Percentiles rank a stretch among this genome's conserved stretches.
Conservation (phyloP, 1,284 basidiomycete genomes). For the Leccinum subrobustum region DNA sequence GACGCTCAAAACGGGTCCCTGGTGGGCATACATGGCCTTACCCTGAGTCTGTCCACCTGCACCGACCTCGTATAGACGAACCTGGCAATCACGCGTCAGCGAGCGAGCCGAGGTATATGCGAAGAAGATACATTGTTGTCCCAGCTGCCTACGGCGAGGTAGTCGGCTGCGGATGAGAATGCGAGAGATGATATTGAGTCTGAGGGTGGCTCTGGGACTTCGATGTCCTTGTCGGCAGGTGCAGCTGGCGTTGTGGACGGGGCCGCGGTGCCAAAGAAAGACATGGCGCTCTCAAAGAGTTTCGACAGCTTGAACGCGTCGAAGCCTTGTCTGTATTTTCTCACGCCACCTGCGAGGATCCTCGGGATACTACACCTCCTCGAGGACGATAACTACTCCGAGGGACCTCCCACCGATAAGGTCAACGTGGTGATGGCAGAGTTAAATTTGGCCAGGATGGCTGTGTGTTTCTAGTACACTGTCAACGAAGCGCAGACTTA, state of each 20-base stretch:
- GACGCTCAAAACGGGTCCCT: constrained; percentile 76
- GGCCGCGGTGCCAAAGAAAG: constrained; percentile 29
- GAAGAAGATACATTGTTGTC: constrained; percentile 50
- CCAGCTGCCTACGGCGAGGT: constrained; percentile 62
- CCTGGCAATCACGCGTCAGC: constrained; percentile 31
- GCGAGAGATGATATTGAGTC: constrained; percentile 58
- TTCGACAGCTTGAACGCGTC: neutral
- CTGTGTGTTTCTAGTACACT: neutral
- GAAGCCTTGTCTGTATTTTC: neutral
- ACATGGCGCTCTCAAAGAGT: constrained; percentile 18
- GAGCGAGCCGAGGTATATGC: neutral
- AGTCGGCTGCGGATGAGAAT: constrained; percentile 50
- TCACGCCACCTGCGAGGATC: constrained; percentile 8
- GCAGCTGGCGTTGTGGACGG: constrained; percentile 23
- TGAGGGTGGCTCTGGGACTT: constrained; percentile 53
- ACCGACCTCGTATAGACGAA: constrained; percentile 57
- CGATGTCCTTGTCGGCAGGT: constrained; percentile 49
- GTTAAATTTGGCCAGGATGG: neutral
- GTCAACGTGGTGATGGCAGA: neutral
- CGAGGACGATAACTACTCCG: neutral
- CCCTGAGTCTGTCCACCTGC: constrained; percentile 58
- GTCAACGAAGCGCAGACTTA: neutral
- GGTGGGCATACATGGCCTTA: constrained; percentile 78
- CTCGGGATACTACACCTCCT: no score
- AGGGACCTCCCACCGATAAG: neutral